Base-by-base conservation (phyloP, 257 asterid species). In the Salvia splendens region DNA sequence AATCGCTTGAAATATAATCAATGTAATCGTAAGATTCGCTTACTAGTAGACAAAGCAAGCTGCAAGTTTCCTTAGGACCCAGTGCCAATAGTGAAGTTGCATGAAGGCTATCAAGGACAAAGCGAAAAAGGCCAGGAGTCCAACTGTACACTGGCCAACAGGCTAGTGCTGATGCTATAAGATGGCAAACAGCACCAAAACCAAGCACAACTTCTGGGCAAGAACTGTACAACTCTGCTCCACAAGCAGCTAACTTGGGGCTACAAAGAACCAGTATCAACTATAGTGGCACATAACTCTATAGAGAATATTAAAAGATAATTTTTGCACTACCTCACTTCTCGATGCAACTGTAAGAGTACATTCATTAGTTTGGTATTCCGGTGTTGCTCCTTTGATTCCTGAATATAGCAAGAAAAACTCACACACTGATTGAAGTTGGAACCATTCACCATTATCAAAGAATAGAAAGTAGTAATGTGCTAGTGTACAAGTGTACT, bases 101-200 rank as follows among this genome's bases (percentile, higher is more conserved):
- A 57, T 75, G 79, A 75, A 75, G 79, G 69, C 75, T 75, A 64
- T 75, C 79, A 6, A 75, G 33, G 68, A 94, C 84, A 74, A 75
- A 87, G 72, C 78, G 92, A 70, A 91, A 88, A 73, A 94, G 86
- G 55, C 95, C 92, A 56, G 99, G 97, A 65, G 95, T 89, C 99
- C 99, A 94, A 77, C 95, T 84, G 76, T 88, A 91, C 53, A 86
- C 73, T 47, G 99, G 96, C 99, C 99, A 94, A 87, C 92, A 91
- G 64, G 99, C 97, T 71, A 94, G 73, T 53, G 95, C 84, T 30
- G 99, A 94, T 42, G 83, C 96, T 75, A 91, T 76, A 78, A 94
- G 96, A 80, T 88, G 93, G 85, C 96, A 88, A 73, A 87, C 96
- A 35, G 99, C 86, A 80, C 83, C 93, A 77, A 77, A 81, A 65